Base-by-base conservation (phyloP, 1,284 basidiomycete genomes). In the Sporisorium exsertum region DNA sequence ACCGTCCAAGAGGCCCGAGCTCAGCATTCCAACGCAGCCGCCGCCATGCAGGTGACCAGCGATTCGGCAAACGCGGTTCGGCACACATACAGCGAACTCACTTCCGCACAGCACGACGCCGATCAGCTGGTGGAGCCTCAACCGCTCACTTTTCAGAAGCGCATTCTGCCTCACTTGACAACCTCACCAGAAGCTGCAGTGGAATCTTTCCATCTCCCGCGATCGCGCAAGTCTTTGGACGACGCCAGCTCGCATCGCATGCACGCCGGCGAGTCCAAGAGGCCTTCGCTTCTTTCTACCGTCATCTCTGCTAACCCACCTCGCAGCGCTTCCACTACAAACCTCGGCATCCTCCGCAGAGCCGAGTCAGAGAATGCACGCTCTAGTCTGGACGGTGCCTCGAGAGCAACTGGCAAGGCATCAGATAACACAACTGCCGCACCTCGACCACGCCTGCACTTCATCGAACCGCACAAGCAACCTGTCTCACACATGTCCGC, bases 121-220 rank as follows among this genome's bases (percentile, higher is more conserved):
- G 22, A 46, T 24, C 22, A 57, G 20, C 6, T 10, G 15, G 12
- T 29, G 9, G 47, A 70, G n/a, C 56, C 49, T 24, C 42, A 27
- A 15, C 72, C 72, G 4, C 52, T 75, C 26, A 61, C 29, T 4
- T 75, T 75, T 18, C 50, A 57, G n/a, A 75, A 71, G 59, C 72
- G 72, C 61, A 52, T 53, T n/a, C 54, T 67, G n/a, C 47, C 59
- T 22, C 54, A 50, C 20, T 32, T 70, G 16, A 70, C 72, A 10
- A 66, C 72, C 2, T 74, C 66, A 32, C 72, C 72, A n/a, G 66
- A 70, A 26, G 33, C 72, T 37, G 57, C 40, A 16, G 29, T 46
- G 5, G 59, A 60, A 10, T 53, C 57, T 0, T 70, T 75, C 43
- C 51, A 58, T 18, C 56, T 55, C 3, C 40, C 69, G 24, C 47